Percentiles rank a stretch among this genome's conserved stretches.
phyloP scores from a whole-genome alignment of 2,329 filamentous ascomycete species.

The Pseudogymnoascus sp. region DNA sequence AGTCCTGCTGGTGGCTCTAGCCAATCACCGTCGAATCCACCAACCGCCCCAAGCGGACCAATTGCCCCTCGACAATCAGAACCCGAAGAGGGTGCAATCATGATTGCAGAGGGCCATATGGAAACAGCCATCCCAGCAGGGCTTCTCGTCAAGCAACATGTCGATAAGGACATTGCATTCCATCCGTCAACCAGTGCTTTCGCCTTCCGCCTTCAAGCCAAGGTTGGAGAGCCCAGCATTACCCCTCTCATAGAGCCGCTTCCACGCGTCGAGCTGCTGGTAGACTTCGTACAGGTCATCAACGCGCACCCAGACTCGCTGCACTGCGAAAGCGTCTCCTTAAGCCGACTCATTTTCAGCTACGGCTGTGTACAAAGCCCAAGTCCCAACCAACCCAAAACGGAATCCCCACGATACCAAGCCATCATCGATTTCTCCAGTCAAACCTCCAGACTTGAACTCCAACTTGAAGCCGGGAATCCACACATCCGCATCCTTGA shows the following conservation, averaged over 20 bases:
- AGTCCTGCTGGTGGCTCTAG: not conserved
- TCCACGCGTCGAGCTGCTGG: slow-evolving; percentile 61
- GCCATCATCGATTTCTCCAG: slow-evolving; percentile 53
- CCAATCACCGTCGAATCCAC: not conserved
- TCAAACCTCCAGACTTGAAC: slow-evolving; percentile 39
- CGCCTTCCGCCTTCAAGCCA: slow-evolving; percentile 27
- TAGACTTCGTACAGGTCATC: slow-evolving; percentile 63
- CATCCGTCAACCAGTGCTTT: slow-evolving; percentile 24
- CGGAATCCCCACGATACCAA: slow-evolving; percentile 37
- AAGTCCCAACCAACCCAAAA: slow-evolving; percentile 13
- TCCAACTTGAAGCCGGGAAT: slow-evolving; percentile 56
- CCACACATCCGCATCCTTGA: slow-evolving; percentile 61
- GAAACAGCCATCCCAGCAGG: slow-evolving; percentile 20
- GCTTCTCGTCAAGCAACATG: slow-evolving; percentile 24
- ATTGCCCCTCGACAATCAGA: not conserved
- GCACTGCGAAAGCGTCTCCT: slow-evolving; percentile 50
- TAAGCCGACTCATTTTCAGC: slow-evolving; percentile 61
- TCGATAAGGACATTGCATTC: slow-evolving; percentile 30
- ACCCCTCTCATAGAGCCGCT: slow-evolving; percentile 24
- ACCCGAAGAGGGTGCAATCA: slow-evolving; percentile 21
- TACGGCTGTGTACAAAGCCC: slow-evolving; percentile 43
- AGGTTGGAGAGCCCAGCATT: slow-evolving; percentile 26
- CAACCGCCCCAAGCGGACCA: not conserved
- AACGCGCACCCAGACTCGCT: slow-evolving; percentile 49
- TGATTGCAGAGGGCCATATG: slow-evolving; percentile 29